Base-by-base conservation (phyloP, 1,139 yeast genomes). In the Pichia sp. region DNA sequence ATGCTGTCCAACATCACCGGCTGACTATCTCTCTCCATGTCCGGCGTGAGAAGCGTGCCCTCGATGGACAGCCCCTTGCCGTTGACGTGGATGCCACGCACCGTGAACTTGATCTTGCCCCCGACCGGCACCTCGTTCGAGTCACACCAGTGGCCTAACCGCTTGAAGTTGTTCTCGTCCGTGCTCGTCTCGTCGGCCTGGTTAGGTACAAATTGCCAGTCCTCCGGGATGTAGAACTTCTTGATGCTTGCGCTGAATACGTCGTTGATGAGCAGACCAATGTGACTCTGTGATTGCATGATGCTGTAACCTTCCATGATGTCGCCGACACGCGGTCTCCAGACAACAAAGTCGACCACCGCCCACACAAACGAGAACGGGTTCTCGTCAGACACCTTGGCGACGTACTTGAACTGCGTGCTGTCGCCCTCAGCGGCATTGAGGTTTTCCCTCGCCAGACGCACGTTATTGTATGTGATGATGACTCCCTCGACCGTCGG, bases 231-330 rank as follows among this genome's bases (percentile, higher is more conserved):
- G 63, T 83, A 83, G 67, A 80, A 85, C 69, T 88, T 84, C 70
- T 88, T 89, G 61, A 93, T 90, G 53, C 95, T 84, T 38, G 97
- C 98, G 72, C 93, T 95, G 75, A 93, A 93, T 0, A 96, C 89
- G 71, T 93, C 98, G 69, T 89, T 93, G 53, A 93, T 78, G 63
- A 93, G 78, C 60, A 93, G 76, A 58, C 98, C 98, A 65, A 95
- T 85, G 68, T 93, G 99, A 8, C 96, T 87, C 16, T 96, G 97
- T 1, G 97, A 86, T 74, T 92, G 97, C 80, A 93, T 83, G 73
- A 90, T 90, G 56, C 88, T 80, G 74, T 83, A 80, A 6, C 99
- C 99, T 68, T 92, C 96, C 36, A 92, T 72, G 1, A 76, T 73
- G 66, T 93, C 98, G 6, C 96, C 97, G 14, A 83, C 77, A 63